Evolutionary conservation across 495 filamentous ascomycete species (phyloP).

Genomic region (Ascodesmis nigricans): DNA sequence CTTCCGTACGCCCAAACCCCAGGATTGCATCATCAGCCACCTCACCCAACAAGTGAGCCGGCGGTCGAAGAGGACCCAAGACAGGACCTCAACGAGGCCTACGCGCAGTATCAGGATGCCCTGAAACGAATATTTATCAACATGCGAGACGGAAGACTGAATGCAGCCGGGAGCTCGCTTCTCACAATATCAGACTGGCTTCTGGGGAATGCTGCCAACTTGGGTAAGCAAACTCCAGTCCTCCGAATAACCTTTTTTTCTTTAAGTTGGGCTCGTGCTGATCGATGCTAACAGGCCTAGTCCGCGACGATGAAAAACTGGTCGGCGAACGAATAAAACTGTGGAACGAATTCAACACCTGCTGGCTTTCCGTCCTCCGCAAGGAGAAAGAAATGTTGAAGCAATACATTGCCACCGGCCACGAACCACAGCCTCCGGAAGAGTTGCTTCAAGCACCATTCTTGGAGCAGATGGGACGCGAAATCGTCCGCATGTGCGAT

Average conservation of each 20-base stretch:
- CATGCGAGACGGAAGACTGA: conserved; percentile 48
- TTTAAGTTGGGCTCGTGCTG: too few relatives aligned
- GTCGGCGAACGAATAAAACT: conserved; percentile 52
- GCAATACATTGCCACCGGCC: conserved; percentile 35
- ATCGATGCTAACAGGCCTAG: conserved; percentile 35
- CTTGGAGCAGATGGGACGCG: conserved; percentile 58
- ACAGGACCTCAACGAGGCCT: conserved; percentile 35
- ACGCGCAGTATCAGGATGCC: conserved; percentile 47
- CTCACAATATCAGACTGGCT: conserved; percentile 70
- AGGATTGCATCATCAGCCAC: conserved; percentile 33
- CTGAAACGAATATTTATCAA: conserved; percentile 55
- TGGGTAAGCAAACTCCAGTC: too few relatives aligned
- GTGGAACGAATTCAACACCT: conserved; percentile 89
- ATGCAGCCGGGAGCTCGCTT: conserved; percentile 48
- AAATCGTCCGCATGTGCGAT: conserved; percentile 65
- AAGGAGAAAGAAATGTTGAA: conserved; percentile 59
- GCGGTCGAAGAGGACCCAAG: conserved; percentile 26
- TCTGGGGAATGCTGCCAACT: conserved; percentile 50
- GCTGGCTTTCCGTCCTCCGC: conserved; percentile 75
- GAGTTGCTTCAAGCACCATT: conserved; percentile 43
- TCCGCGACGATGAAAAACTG: conserved; percentile 50
- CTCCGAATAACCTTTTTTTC: too few relatives aligned
- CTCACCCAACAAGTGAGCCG: conserved; percentile 26
- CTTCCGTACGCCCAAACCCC: conserved; percentile 31
- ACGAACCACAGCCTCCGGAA: conserved; percentile 36